Evolutionary conservation across 2,329 filamentous ascomycete species (phyloP).

Genomic region (Cladosporium velox): DNA sequence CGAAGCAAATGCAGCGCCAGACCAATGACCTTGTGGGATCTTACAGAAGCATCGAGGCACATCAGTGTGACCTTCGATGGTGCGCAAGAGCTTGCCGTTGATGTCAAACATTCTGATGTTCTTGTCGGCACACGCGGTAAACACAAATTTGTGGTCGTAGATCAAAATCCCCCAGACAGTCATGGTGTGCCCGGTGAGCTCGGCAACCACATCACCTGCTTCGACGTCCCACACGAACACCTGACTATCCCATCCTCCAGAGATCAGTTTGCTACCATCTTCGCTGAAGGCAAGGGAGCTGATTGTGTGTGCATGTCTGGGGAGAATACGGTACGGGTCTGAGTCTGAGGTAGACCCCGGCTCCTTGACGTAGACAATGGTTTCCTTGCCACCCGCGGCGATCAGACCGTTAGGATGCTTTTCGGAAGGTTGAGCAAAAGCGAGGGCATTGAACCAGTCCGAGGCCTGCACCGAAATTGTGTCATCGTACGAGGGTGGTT

Average conservation of each 20-base stretch:
- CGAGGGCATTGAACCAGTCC: slow-evolving; percentile 83
- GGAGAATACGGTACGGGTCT: slow-evolving; percentile 79
- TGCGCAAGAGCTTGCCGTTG: slow-evolving; percentile 63
- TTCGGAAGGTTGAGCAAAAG: slow-evolving; percentile 70
- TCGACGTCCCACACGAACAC: slow-evolving; percentile 84
- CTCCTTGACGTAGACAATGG: slow-evolving; percentile 85
- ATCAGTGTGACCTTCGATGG: slow-evolving; percentile 71
- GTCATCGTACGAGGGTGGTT: slow-evolving; percentile 72
- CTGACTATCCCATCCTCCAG: slow-evolving; percentile 90
- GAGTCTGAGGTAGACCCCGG: slow-evolving; percentile 67
- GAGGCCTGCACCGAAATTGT: slow-evolving; percentile 78
- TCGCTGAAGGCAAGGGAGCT: slow-evolving; percentile 80
- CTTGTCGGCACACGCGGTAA: slow-evolving; percentile 84
- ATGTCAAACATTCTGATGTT: slow-evolving; percentile 79
- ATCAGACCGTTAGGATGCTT: slow-evolving; percentile 77
- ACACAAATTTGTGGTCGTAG: slow-evolving; percentile 74
- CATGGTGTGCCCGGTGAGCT: slow-evolving; percentile 74
- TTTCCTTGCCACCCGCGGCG: slow-evolving; percentile 85
- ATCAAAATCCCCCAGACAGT: slow-evolving; percentile 92
- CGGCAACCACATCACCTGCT: slow-evolving; percentile 76
- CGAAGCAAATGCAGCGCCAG: slow-evolving; percentile 88
- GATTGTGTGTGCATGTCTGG: slow-evolving; percentile 86
- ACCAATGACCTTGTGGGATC: slow-evolving; percentile 73
- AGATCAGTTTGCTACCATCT: slow-evolving; percentile 74
- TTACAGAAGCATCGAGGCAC: slow-evolving; percentile 86